Conservation (phyloP, 495 filamentous ascomycete genomes). For the Aspergillus nanangensis region DNA sequence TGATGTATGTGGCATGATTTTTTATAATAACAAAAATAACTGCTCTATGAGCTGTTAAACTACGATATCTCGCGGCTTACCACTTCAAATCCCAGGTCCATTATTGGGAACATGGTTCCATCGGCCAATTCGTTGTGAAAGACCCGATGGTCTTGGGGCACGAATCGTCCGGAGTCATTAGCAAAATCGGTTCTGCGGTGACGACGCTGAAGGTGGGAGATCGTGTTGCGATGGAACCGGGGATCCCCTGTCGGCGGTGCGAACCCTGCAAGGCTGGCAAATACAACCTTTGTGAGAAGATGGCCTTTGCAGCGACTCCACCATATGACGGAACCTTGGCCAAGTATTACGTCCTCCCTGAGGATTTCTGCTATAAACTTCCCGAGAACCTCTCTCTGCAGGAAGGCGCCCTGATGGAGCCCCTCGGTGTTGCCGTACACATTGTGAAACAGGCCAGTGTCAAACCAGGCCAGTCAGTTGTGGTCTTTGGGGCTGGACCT, state of each 20-base stretch:
- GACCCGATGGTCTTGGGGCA: constrained; percentile 91
- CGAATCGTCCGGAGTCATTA: constrained; percentile 77
- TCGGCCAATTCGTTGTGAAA: constrained; percentile 76
- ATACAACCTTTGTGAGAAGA: constrained; percentile 51
- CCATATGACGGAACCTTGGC: constrained; percentile 52
- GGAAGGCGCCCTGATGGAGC: constrained; percentile 52
- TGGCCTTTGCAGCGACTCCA: constrained; percentile 50
- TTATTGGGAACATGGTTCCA: constrained; percentile 83
- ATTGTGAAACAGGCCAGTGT: constrained; percentile 45
- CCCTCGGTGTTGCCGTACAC: constrained; percentile 51
- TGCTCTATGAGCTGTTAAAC: constrained; percentile 1
- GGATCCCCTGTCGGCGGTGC: constrained; percentile 48
- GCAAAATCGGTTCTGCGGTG: constrained; percentile 56
- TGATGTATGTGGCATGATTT: constrained; percentile 57
- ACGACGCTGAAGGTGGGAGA: constrained; percentile 40
- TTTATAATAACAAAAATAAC: background rate
- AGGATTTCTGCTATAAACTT: constrained; percentile 53
- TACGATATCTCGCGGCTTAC: no score
- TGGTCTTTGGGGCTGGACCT: constrained; percentile 52
- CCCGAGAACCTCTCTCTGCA: constrained; percentile 41
- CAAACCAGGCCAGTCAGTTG: constrained; percentile 42
- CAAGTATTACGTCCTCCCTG: constrained; percentile 51
- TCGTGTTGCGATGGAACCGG: constrained; percentile 51
- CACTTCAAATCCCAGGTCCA: constrained; percentile 49
- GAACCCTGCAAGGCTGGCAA: constrained; percentile 47